Conservation (phyloP, 257 asterid genomes). For the Gentiana macrophylla region DNA sequence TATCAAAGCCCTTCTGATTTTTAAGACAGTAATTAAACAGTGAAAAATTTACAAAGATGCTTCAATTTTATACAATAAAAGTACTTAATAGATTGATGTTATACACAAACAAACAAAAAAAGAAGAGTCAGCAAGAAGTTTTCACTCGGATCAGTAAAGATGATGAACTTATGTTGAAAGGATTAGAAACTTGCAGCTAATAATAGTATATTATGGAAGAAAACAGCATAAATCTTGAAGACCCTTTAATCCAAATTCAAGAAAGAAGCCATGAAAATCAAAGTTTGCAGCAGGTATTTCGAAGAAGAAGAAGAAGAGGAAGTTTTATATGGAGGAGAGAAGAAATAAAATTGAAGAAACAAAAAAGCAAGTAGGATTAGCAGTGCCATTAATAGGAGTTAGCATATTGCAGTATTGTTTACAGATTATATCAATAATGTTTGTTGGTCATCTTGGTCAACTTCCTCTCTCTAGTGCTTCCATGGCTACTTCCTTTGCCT, state of each 20-base stretch:
- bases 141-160: no score
- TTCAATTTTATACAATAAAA: no score
- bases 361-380: conserved; percentile 38
- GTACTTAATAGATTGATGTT: no score
- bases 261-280: conserved; percentile 9
- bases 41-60: no score
- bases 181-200: no score
- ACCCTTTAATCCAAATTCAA: conserved; percentile 14
- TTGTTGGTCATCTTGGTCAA: conserved; percentile 60
- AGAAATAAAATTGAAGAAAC: conserved; percentile 33
- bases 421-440: conserved; percentile 53
- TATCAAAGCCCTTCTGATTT: no score
- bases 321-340: conserved; percentile 1
- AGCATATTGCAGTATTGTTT: conserved; percentile 42
- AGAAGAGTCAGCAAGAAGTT: no score
- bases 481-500: conserved; percentile 58
- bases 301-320: background rate
- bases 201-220: conserved; percentile 11
- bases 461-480: conserved; percentile 56
- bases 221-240: conserved; percentile 3
- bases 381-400: conserved; percentile 49
- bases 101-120: no score
- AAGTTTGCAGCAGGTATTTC: background rate
- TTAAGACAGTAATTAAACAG: no score
- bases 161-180: no score